Evolutionary conservation across 2,329 filamentous ascomycete species (phyloP), one percentile per base, ranked within the genome.

Genomic region (Talaromyces sp.): DNA sequence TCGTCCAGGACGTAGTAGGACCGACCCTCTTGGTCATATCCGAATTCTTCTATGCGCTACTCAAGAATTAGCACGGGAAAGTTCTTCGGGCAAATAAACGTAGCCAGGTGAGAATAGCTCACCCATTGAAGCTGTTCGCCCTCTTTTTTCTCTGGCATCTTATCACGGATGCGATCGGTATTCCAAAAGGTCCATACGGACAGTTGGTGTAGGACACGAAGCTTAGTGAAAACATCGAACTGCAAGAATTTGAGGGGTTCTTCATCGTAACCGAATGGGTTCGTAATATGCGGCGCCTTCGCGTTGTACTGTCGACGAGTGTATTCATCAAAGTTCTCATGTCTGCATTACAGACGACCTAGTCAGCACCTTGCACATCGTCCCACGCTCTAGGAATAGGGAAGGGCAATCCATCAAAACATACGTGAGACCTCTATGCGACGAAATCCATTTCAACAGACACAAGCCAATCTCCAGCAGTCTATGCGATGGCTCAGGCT

Each of bases 1-100:
- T 99, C 94, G 64, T 97, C 93, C 3, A 99, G 82, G 3, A 97
- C 87, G 66, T 88, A 96, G 69, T 97, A 96, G 32, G 86, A 86
- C 33, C 91, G 87, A 59, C 96, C 92, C 42, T 96, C 81, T 19
- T 85, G 82, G 70, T 99, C 94, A 86, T 91, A 97, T 9, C 94
- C 94, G 57, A 74, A 63, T 55, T 75, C 72, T 50, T 74, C 69
- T 49, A 73, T 64, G 58, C 78, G 79, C 80, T 80, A 59, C 40
- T 43, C 44, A 47, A 9, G 11, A 33, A 49, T 65, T 53, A 64
- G 58, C 20, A 49, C 44, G n/a, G 32, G 29, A 17, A 20, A 16
- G 35, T 8, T 37, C 5, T 42, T 33, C 17, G 16, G 10, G 16
- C n/a, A 10, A n/a, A 39, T 39, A 17, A 4, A 4, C 5, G 11